phyloP scores from a whole-genome alignment of 2,329 filamentous ascomycete genomes.

The Xylaria sp. region DNA sequence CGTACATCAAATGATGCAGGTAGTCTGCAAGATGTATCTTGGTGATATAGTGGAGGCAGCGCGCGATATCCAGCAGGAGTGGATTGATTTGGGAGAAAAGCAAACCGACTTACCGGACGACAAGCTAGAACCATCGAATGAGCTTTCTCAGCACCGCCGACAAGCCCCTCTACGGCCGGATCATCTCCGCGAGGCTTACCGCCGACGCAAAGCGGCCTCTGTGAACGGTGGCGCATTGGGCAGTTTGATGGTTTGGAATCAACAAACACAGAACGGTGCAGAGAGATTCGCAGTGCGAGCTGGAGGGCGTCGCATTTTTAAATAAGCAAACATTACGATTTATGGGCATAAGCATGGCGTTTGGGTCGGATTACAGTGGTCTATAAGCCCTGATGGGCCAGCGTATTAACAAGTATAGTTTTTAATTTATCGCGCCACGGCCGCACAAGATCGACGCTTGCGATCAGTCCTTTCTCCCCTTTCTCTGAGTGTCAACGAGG shows the following conservation, averaged over 20 bases:
- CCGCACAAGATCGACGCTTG: slow-evolving; percentile 6
- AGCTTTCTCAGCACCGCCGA: slow-evolving; percentile 44
- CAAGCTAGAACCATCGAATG: slow-evolving; percentile 44
- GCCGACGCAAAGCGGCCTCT: slow-evolving; percentile 67
- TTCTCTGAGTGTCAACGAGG: background rate
- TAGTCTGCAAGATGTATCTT: slow-evolving; percentile 77
- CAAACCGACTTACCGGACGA: slow-evolving; percentile 57
- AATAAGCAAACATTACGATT: slow-evolving; percentile 41
- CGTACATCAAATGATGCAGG: slow-evolving; percentile 76
- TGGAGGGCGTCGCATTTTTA: slow-evolving; percentile 59
- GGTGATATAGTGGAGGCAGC: slow-evolving; percentile 77
- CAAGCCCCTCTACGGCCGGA: slow-evolving; percentile 72
- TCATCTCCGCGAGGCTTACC: slow-evolving; percentile 74
- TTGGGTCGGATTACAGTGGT: background rate
- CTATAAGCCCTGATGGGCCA: background rate
- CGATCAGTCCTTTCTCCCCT: background rate
- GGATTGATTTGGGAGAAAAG: slow-evolving; percentile 64
- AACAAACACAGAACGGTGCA: slow-evolving; percentile 63
- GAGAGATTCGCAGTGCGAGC: slow-evolving; percentile 64
- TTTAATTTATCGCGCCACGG: background rate
- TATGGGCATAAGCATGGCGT: slow-evolving; percentile 15
- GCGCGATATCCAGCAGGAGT: slow-evolving; percentile 73
- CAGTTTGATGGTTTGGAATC: slow-evolving; percentile 64
- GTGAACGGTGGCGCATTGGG: slow-evolving; percentile 67
- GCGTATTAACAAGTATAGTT: background rate